Conservation (phyloP, 1,284 basidiomycete genomes). For the Thelephora terrestris region DNA sequence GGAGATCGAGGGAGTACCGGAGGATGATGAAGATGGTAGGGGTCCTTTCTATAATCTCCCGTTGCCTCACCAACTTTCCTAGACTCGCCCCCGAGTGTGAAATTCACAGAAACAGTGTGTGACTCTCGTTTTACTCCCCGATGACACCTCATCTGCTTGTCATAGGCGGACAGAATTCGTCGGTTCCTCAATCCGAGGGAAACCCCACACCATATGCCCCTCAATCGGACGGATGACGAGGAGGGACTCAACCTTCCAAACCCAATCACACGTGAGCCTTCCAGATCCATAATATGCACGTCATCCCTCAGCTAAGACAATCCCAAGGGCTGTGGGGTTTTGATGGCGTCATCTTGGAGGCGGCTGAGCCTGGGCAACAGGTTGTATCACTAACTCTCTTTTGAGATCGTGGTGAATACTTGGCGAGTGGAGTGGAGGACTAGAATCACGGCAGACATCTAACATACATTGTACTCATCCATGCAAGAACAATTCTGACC, state of each 20-base stretch:
- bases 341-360: constrained; percentile 75
- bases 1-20: constrained; percentile 65
- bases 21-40: constrained; percentile 69
- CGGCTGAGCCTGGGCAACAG: constrained; percentile 60
- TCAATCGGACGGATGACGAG: constrained; percentile 81
- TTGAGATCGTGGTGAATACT: constrained; percentile 19
- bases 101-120: constrained; percentile 55
- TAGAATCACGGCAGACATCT: not conserved
- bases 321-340: constrained; percentile 61
- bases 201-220: constrained; percentile 69
- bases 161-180: constrained; percentile 62
- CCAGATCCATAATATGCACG: constrained; percentile 3
- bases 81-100: constrained; percentile 61
- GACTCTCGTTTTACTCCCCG: not conserved
- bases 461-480: not conserved
- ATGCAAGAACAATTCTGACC: constrained; percentile 58
- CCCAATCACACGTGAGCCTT: constrained; percentile 56
- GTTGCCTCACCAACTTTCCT: constrained; percentile 6
- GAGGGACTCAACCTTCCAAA: constrained; percentile 60
- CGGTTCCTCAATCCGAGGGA: constrained; percentile 65
- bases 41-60: constrained; percentile 5
- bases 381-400: constrained; percentile 67
- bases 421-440: not conserved
- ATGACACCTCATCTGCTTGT: not conserved
- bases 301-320: constrained; percentile 1